Evolutionary conservation across 179 eudicot species (phyloP), one percentile per base, ranked within the genome.

Genomic region (Actinidia chinensis): DNA sequence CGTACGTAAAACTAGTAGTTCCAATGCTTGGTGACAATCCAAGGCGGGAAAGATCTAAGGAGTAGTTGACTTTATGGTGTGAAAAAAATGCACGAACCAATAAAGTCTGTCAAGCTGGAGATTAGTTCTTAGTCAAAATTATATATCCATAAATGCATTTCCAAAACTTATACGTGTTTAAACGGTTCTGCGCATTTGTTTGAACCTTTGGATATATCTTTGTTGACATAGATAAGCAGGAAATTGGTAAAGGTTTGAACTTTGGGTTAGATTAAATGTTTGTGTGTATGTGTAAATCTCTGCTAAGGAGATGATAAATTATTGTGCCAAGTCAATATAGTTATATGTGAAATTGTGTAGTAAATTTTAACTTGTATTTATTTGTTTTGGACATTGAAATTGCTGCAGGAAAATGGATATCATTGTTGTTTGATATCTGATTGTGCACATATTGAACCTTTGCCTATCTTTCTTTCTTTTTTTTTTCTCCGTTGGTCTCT

Each of bases 1-100:
- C n/a, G n/a, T 46, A 46, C 8, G 48, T 46, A 46, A 46, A 46
- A 46, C 48, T 8, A 46, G n/a, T n/a, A n/a, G 12, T 22, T 47
- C 40, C 56, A n/a, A 69, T 69, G 73, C 73, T 69, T 69, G n/a
- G 73, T 13, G 36, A 40, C 42, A 22, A 28, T 22, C 36, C 44
- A 8, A 66, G 12, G 40, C 23, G n/a, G 56, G 73, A 69, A 69
- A 56, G 42, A 22, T 69, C 51, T 48, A 46, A 47, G 13, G 52
- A 0, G 72, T 51, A 68, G 72, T 68, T 44, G 52, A 10, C 54
- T 68, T 68, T 23, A 1, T 71, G 60, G 60, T 23, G 15, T 40
- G 25, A 2, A 51, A 25, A 68, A 69, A 68, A 50, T 9, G 20
- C 20, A 25, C 28, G 59, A 48, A n/a, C 43, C 59, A 6, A 0